Base-by-base conservation (phyloP, 2,329 filamentous ascomycete genomes). In the Xylariales sp. region DNA sequence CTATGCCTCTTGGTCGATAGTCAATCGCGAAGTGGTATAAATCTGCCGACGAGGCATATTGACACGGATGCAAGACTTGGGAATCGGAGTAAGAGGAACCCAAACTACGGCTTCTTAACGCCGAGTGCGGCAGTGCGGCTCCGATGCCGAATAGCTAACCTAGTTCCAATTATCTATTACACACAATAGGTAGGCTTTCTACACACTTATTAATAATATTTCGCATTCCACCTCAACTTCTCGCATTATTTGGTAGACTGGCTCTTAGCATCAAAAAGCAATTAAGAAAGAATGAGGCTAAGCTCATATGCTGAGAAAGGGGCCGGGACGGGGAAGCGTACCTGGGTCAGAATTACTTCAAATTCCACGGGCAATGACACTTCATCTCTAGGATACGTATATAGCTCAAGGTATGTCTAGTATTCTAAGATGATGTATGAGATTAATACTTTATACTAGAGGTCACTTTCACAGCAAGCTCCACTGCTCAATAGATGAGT, bases 401-500 rank as follows among this genome's bases (percentile, higher is more conserved):
- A 41, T 14, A 41, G 10, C 4, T 12, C 39, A 14, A 14, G 3
- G 39, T 41, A 41, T 12, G 9, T 3, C 12, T 5, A 14, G 9
- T 12, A 41, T 41, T 41, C 3, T 41, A 10, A 41, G 12, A 41
- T 41, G 12, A 41, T 14, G 39, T 41, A 41, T 14, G 39, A 14
- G 14, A 14, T 41, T 41, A 14, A 48, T 5, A 18, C 32, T 12
- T 14, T 39, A 0, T 54, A 18, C 16, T 14, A 69, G 67, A 54
- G 67, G 67, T 18, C 59, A 69, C 43, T 69, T 69, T 48, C 6
- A 34, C 39, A 65, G 66, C 66, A 68, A 65, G 62, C 30, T 52
- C 66, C 62, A 68, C 62, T 49, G 23, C 8, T 23, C 39, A 5
- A 48, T 12, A 49, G 43, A 32, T 43, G 16, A 12, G 28, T 28